Conservation (phyloP, 2,329 filamentous ascomycete genomes). For the Sclerotinia spermophila region DNA sequence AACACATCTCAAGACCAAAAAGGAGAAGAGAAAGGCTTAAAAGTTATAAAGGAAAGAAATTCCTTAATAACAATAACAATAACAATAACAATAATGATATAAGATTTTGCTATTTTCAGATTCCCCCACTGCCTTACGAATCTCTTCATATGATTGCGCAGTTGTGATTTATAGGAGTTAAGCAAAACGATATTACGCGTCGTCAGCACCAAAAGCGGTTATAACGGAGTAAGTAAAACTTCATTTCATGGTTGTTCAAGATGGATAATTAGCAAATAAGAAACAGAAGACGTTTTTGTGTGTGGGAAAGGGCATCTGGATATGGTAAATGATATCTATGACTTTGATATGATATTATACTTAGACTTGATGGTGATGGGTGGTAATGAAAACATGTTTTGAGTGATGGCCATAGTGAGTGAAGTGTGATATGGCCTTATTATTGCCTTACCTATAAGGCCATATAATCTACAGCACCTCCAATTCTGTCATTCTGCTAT, state of each 20-base stretch:
- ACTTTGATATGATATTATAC: not conserved
- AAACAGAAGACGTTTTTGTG: not conserved
- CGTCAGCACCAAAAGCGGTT: constrained; percentile 9
- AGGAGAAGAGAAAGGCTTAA: not conserved
- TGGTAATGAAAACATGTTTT: not conserved
- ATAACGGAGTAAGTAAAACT: not conserved
- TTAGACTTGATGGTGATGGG: not conserved
- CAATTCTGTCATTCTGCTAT: not conserved
- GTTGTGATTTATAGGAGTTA: not conserved
- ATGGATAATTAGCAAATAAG: not conserved
- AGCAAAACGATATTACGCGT: constrained; percentile 10
- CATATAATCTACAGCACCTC: rapidly evolving
- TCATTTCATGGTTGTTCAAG: not conserved
- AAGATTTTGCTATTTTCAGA: not conserved
- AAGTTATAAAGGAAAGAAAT: not conserved
- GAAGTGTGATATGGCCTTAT: not conserved
- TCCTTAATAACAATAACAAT: not conserved
- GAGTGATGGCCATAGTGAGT: not conserved
- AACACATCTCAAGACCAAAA: not conserved
- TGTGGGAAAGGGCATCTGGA: not conserved
- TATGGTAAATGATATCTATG: not conserved
- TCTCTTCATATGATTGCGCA: constrained; percentile 10
- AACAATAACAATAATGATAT: not conserved
- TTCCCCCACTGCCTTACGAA: constrained; percentile 10
- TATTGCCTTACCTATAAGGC: not conserved